Evolutionary conservation across 1,139 yeast species (phyloP).

Genomic region (Suhomyces choctaworum): DNA sequence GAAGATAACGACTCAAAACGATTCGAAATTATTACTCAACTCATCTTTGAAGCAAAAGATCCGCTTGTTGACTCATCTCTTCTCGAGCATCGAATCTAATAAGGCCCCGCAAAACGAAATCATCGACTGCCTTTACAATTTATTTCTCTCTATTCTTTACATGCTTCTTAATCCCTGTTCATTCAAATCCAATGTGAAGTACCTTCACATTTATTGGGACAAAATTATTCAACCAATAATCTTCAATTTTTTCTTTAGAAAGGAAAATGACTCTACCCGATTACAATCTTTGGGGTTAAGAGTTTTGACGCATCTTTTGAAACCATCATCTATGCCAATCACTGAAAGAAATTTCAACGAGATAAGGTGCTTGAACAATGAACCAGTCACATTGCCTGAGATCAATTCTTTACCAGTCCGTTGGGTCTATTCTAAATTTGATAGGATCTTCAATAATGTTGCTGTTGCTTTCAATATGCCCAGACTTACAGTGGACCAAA

Average conservation of each 20-base stretch:
- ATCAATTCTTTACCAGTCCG: conserved; percentile 33
- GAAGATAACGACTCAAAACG: conserved; percentile 1
- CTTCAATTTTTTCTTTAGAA: conserved; percentile 35
- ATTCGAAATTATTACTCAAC: conserved; percentile 16
- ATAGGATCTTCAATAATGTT: conserved; percentile 31
- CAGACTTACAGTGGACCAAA: conserved; percentile 25
- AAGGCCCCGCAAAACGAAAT: conserved; percentile 26
- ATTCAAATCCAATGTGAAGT: conserved; percentile 23
- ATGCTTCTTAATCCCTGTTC: conserved; percentile 28
- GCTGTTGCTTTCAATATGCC: conserved; percentile 27
- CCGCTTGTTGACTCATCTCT: conserved; percentile 31
- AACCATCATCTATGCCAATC: conserved; percentile 18
- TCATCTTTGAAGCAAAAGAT: conserved; percentile 28
- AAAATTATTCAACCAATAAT: conserved; percentile 36
- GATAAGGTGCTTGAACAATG: conserved; percentile 36
- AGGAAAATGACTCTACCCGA: conserved; percentile 20
- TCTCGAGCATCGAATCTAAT: conserved; percentile 25
- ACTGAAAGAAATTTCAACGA: conserved; percentile 28
- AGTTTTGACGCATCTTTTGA: conserved; percentile 27
- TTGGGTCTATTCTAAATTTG: conserved; percentile 38
- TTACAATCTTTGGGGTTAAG: conserved; percentile 31
- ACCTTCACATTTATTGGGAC: conserved; percentile 42
- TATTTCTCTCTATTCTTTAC: conserved; percentile 36
- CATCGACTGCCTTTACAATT: conserved; percentile 31
- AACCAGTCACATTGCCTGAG: conserved; percentile 31